Conservation (phyloP, 805 yeast species). For the Candida ascalaphidarum region DNA sequence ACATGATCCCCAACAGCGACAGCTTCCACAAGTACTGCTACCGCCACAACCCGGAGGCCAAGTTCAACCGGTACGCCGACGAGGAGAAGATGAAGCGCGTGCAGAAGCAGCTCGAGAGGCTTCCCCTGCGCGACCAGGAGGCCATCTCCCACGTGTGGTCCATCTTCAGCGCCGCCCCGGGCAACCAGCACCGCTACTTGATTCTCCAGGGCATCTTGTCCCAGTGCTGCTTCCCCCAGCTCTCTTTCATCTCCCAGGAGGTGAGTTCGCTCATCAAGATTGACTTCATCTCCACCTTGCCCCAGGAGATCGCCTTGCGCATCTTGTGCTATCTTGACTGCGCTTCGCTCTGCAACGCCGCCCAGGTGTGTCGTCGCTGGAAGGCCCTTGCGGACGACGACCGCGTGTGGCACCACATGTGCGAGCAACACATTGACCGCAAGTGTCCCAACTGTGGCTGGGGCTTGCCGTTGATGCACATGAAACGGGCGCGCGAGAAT, state of each 20-base stretch:
- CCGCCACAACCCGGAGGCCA: conserved; percentile 85
- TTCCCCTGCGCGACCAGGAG: conserved; percentile 66
- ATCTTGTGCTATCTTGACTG: conserved; percentile 87
- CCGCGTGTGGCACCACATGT: conserved; percentile 95
- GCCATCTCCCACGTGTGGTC: conserved; percentile 82
- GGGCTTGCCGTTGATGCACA: conserved; percentile 94
- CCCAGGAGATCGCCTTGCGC: conserved; percentile 77
- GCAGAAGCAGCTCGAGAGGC: conserved; percentile 46
- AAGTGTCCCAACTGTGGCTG: conserved; percentile 98
- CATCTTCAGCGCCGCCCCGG: conserved; percentile 67
- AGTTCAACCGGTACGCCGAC: conserved; percentile 63
- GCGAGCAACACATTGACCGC: conserved; percentile 95
- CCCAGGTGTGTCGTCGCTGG: conserved; percentile 88
- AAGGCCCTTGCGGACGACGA: conserved; percentile 89
- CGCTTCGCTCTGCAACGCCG: conserved; percentile 86
- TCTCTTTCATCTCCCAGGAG: conserved; percentile 77
- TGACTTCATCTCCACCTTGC: conserved; percentile 80
- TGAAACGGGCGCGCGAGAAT: conserved; percentile 60
- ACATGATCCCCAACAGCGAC: conserved; percentile 37
- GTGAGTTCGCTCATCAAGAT: conserved; percentile 73
- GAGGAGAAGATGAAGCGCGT: conserved; percentile 54
- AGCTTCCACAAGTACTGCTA: conserved; percentile 72
- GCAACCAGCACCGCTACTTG: conserved; percentile 53
- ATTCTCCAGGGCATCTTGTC: conserved; percentile 77
- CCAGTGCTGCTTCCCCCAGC: conserved; percentile 92